Evolutionary conservation across 2,329 filamentous ascomycete species (phyloP).

Genomic region (Neopestalotiopsis rosae): DNA sequence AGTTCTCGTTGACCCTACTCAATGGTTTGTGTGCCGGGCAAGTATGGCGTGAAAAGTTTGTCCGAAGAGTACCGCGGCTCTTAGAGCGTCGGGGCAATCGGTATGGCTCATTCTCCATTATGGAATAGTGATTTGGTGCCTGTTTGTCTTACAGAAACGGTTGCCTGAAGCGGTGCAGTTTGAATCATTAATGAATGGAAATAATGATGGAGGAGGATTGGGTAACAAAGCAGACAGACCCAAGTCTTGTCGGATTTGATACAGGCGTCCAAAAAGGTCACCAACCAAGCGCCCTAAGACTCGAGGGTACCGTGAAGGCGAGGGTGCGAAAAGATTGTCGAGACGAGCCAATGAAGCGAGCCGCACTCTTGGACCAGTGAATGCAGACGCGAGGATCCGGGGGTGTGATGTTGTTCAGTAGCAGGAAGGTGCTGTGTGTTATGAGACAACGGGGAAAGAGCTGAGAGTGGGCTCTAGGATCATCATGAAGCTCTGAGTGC

Average conservation of each 20-base stretch:
- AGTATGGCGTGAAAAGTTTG: slow-evolving; percentile 25
- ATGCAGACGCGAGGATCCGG: not conserved
- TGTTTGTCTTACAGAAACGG: not conserved
- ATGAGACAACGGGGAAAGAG: slow-evolving; percentile 1
- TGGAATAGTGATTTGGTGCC: not conserved
- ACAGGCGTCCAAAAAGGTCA: slow-evolving; percentile 13
- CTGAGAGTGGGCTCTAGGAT: not conserved
- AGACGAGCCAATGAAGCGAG: not conserved
- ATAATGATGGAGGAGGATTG: slow-evolving; percentile 1
- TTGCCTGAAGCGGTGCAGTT: not conserved
- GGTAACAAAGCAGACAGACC: slow-evolving; percentile 15
- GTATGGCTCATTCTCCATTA: slow-evolving; percentile 22
- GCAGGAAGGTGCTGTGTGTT: not conserved
- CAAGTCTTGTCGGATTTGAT: slow-evolving; percentile 15
- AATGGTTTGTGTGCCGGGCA: slow-evolving; percentile 45
- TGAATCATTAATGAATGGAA: slow-evolving; percentile 12
- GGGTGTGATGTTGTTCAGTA: not conserved
- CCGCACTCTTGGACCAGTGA: not conserved
- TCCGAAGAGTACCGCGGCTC: slow-evolving; percentile 38
- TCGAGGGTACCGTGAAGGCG: slow-evolving; percentile 3
- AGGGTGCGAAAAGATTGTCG: not conserved
- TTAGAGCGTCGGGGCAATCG: slow-evolving; percentile 36
- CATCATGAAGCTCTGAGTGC: not conserved
- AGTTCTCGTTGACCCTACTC: slow-evolving; percentile 49
- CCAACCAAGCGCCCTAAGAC: slow-evolving; percentile 9